Evolutionary conservation across 306 rosid genomes (phyloP).

Genomic region (Cyclanthera cordifolia): DNA sequence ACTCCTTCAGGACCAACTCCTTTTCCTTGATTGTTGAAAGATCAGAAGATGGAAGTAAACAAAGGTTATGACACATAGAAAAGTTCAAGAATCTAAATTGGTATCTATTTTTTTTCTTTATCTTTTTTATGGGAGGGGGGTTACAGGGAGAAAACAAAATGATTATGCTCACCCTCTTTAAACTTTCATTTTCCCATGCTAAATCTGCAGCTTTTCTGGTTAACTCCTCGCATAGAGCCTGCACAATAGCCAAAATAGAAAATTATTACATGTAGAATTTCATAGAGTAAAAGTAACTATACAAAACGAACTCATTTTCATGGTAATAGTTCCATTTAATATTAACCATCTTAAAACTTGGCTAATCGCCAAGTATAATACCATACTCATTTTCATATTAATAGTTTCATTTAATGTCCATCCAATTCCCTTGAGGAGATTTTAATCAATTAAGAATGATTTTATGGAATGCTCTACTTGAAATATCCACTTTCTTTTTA

Average conservation of each 20-base stretch:
- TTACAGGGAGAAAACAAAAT: too few species aligned
- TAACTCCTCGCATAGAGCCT: slow-evolving; percentile 88
- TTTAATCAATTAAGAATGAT: neutral
- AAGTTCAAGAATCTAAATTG: slow-evolving; percentile 12
- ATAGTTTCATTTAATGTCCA: too few species aligned
- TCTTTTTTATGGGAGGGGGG: too few species aligned
- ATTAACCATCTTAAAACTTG: neutral
- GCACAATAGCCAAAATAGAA: slow-evolving; percentile 18
- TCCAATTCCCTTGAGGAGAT: neutral
- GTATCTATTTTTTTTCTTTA: too few species aligned
- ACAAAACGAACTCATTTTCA: neutral
- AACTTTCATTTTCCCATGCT: slow-evolving; percentile 54
- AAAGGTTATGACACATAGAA: slow-evolving; percentile 6
- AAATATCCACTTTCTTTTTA: neutral
- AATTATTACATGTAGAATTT: neutral
- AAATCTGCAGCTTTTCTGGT: slow-evolving; percentile 66
- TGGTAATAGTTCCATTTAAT: neutral
- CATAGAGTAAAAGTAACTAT: neutral
- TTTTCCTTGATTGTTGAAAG: slow-evolving; percentile 49
- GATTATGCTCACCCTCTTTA: slow-evolving; percentile 56
- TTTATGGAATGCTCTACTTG: neutral
- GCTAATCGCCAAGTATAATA: neutral
- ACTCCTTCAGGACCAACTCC: slow-evolving; percentile 67
- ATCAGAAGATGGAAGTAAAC: slow-evolving; percentile 19
- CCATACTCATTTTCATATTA: too few species aligned